A percentile compares a stretch with the other conserved stretches of the same genome.
These are phyloP conservation scores for Cutaneotrichosporon mucoides DNA, from an alignment of 1,284 basidiomycete genomes.

Conservation along the genomic window DNA sequence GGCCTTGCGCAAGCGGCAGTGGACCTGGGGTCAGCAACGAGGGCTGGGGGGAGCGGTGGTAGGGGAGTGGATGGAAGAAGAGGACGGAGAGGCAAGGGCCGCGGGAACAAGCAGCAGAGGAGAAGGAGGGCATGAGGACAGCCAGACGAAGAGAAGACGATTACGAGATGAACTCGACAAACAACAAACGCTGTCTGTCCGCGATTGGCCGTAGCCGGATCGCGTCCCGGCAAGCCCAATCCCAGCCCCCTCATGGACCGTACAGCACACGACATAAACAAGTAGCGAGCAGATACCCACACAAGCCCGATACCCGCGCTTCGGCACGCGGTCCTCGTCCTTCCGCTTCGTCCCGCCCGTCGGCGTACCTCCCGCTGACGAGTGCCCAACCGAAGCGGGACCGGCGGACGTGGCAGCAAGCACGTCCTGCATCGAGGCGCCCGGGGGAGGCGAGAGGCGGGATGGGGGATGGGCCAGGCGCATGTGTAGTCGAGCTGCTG, in stretches of 20 bases:
- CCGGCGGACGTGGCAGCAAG: not conserved
- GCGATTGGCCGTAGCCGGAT: no score
- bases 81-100: not conserved
- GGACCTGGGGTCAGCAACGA: conserved; percentile 27
- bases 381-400: no score
- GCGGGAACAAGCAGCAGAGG: not conserved
- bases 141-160: no score
- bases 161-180: no score
- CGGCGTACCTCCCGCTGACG: no score
- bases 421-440: conserved; percentile 18
- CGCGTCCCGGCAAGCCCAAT: no score
- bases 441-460: conserved; percentile 33
- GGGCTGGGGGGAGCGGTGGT: not conserved
- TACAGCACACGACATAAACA: no score
- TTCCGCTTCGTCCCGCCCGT: conserved; percentile 5
- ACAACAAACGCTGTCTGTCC: not conserved
- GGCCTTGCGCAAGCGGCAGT: conserved; percentile 49
- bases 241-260: no score
- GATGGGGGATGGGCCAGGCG: conserved; percentile 29
- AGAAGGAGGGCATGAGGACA: not conserved
- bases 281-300: no score
- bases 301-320: conserved; percentile 44
- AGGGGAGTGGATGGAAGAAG: not conserved
- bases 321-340: conserved; percentile 30
- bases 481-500: conserved; percentile 3